Evolutionary conservation across 75 land plant species (phyloP).

Genomic region (Gnetum montanum): DNA sequence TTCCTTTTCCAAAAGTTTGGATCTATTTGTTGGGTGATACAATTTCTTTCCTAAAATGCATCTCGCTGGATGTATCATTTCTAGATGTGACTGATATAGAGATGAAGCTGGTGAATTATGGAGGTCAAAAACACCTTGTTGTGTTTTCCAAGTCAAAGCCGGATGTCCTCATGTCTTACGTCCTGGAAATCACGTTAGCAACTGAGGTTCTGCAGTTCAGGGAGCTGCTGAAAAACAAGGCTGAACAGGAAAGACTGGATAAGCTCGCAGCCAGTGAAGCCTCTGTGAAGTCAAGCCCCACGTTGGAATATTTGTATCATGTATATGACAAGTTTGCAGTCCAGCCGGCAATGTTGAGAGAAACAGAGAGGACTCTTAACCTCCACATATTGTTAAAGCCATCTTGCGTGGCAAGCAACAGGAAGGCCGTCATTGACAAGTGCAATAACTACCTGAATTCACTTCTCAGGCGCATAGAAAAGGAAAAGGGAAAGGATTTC

Average conservation of each 20-base stretch:
- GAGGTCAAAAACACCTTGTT: neutral
- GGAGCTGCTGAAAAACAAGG: neutral
- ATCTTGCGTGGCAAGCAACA: no score
- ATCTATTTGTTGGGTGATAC: neutral
- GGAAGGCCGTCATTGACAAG: no score
- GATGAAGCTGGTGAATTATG: neutral
- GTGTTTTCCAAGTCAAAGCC: neutral
- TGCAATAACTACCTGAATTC: no score
- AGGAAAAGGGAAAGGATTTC: no score
- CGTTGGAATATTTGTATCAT: conserved; percentile 1
- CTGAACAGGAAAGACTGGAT: neutral
- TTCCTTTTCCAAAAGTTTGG: neutral
- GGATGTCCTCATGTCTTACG: neutral
- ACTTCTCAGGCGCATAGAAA: no score
- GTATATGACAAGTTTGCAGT: conserved; percentile 4
- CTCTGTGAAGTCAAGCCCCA: neutral
- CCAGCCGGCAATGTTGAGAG: neutral
- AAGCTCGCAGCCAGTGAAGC: neutral
- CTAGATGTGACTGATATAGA: neutral
- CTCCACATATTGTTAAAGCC: neutral
- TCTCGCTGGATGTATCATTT: neutral
- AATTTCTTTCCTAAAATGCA: neutral
- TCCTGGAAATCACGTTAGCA: neutral
- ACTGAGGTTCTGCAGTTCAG: neutral
- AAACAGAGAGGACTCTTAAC: neutral